Base-by-base conservation (phyloP, 192 early-diverging fungal species). In the Chytriomyces hyalinus region DNA sequence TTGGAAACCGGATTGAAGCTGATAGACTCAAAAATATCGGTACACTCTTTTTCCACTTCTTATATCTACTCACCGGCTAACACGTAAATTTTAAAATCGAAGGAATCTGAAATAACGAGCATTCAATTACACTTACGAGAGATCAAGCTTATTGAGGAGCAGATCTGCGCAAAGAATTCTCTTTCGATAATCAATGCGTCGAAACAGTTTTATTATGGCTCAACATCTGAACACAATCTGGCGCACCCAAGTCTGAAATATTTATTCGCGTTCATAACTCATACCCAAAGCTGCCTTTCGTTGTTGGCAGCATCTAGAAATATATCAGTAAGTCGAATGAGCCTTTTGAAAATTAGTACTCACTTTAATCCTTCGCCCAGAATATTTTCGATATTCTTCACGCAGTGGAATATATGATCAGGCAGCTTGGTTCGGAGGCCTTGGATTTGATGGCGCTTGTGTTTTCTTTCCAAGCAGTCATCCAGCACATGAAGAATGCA, bases 311-410 rank as follows among this genome's bases (percentile, higher is more conserved):
- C 53, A 57, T 57, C 53, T 13, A 57, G 5, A 57, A 65, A 84
- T 62, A 80, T 88, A 68, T 74, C 86, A 65, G 24, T 78, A 3
- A 78, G 81, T 44, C 65, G 20, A 57, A 57, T 13, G 2, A 57
- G 53, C 53, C 53, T 20, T n/a, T 57, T 20, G 13, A 4, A 20
- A n/a, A n/a, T 57, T 57, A 57, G 53, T 36, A 5, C 53, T n/a
- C 53, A 79, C 10, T 60, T 76, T 48, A 65, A 78, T 43, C 71
- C 65, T 70, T 57, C 82, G n/a, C 62, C 67, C 26, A 67, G 67
- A 26, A 62, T 77, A 13, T 81, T 76, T 9, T 62, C 46, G 0
- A 72, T 82, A 49, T 86, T 81, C 60, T 84, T 76, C 78, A 78
- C 78, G 15, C 82, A 57, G 28, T 57, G 80, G 43, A 75, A 48